Percentiles rank a stretch among this genome's conserved stretches.
Conservation (phyloP, 1,284 basidiomycete genomes). For the Fistulina hepatica region DNA sequence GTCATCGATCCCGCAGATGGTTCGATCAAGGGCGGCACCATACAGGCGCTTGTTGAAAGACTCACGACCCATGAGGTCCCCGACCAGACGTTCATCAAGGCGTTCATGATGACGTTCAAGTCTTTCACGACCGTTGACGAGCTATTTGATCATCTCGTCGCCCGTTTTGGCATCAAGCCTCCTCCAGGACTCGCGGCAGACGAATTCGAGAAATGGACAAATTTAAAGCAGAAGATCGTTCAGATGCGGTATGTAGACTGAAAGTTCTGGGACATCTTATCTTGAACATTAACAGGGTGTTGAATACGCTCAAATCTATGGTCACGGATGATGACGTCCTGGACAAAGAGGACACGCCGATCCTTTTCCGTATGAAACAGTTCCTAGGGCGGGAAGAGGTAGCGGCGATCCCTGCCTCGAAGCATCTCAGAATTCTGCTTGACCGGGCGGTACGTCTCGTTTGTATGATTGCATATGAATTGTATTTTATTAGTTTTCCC, state of each 20-base stretch:
- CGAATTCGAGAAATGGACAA: constrained; percentile 76
- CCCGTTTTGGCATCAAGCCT: constrained; percentile 73
- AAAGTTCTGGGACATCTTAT: constrained; percentile 1
- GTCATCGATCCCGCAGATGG: constrained; percentile 70
- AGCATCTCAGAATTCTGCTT: constrained; percentile 61
- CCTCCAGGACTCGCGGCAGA: constrained; percentile 57
- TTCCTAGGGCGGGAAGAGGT: constrained; percentile 66
- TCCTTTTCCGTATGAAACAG: constrained; percentile 68
- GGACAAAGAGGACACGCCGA: constrained; percentile 71
- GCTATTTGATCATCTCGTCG: constrained; percentile 77
- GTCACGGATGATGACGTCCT: constrained; percentile 70
- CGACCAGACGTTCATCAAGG: constrained; percentile 78
- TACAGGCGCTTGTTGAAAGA: constrained; percentile 78
- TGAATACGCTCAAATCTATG: constrained; percentile 79
- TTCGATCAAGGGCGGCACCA: constrained; percentile 78
- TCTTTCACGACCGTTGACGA: constrained; percentile 86
- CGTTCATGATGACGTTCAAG: constrained; percentile 96
- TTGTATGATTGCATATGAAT: background rate
- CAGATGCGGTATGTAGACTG: constrained; percentile 62
- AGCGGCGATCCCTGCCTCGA: constrained; percentile 52
- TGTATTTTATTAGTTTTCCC: constrained; percentile 11
- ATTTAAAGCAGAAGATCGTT: constrained; percentile 83
- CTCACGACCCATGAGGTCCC: constrained; percentile 83
- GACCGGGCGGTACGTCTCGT: constrained; percentile 58
- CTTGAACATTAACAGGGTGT: constrained; percentile 39